These are phyloP conservation scores for Oxyria digyna DNA, from an alignment of 148 eudicot species.

Conservation along the genomic window DNA sequence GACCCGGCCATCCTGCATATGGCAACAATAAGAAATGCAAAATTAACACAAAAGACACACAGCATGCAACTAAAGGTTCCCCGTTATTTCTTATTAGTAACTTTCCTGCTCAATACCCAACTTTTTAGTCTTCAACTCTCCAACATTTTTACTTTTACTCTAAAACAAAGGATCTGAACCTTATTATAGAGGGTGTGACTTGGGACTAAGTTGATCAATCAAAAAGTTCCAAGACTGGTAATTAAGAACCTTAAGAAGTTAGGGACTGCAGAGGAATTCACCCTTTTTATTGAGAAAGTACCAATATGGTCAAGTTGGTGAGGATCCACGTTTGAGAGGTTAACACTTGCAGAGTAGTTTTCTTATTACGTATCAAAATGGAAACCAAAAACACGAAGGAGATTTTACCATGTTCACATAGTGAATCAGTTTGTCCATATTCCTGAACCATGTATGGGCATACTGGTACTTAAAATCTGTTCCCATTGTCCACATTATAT, in stretches of 20 bases:
- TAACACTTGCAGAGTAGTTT: not conserved
- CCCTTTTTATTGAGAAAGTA: not conserved
- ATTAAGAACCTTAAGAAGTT: no score
- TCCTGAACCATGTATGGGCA: conserved; percentile 85
- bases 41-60: not conserved
- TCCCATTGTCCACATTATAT: conserved; percentile 99
- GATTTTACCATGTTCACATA: conserved; percentile 61
- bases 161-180: no score
- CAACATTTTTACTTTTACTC: no score
- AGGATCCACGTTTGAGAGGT: not conserved
- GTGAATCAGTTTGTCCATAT: conserved; percentile 95
- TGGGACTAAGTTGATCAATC: no score
- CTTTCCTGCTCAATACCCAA: not conserved
- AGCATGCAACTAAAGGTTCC: not conserved
- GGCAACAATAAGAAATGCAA: not conserved
- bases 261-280: no score
- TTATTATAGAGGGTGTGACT: no score
- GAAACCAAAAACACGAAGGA: not conserved
- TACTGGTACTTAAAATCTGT: conserved; percentile 96
- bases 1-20: conserved; percentile 85
- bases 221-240: no score
- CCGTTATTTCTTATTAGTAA: not conserved
- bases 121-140: not conserved
- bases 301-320: not conserved
- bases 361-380: not conserved